phyloP scores from a whole-genome alignment of 106 monocot genomes.

The Phalaenopsis aphrodite region DNA sequence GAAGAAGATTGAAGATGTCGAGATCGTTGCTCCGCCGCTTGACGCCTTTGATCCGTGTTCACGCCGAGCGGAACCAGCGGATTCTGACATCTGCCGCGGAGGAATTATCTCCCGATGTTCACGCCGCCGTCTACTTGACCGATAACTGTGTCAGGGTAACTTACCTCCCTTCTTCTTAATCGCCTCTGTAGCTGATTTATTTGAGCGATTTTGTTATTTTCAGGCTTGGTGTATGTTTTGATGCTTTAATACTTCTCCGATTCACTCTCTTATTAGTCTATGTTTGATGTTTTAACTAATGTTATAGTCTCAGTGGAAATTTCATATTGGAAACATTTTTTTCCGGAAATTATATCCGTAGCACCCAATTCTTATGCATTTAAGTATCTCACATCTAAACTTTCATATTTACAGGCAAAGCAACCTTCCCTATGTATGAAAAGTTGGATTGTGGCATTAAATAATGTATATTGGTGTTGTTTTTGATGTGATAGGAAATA shows the following conservation, averaged over 20 bases:
- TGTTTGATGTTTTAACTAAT: not conserved
- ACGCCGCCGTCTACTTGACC: conserved; percentile 52
- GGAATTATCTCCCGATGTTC: conserved; percentile 8
- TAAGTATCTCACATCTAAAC: too few relatives aligned
- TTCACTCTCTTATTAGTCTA: not conserved
- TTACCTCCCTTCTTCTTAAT: not conserved
- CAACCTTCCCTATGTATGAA: too few relatives aligned
- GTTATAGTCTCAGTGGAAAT: not conserved
- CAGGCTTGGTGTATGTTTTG: not conserved
- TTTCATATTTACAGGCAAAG: too few relatives aligned
- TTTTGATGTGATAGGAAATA: too few relatives aligned
- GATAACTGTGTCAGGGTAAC: conserved; percentile 66
- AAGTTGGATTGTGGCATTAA: too few relatives aligned
- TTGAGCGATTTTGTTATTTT: not conserved
- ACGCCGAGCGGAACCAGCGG: conserved; percentile 19
- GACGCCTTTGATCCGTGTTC: conserved; percentile 19
- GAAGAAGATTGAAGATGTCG: conserved; percentile 8
- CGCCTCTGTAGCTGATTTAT: not conserved
- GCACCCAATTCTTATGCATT: too few relatives aligned
- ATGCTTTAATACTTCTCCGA: not conserved
- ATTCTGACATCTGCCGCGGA: conserved; percentile 33
- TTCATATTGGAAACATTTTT: not conserved
- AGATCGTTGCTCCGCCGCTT: conserved; percentile 36
- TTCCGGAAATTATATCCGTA: too few relatives aligned
- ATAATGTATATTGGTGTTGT: too few relatives aligned